Percentiles rank a stretch among this genome's conserved stretches.
Conservation (phyloP, 1,284 basidiomycete genomes). For the Leccinum huronense region DNA sequence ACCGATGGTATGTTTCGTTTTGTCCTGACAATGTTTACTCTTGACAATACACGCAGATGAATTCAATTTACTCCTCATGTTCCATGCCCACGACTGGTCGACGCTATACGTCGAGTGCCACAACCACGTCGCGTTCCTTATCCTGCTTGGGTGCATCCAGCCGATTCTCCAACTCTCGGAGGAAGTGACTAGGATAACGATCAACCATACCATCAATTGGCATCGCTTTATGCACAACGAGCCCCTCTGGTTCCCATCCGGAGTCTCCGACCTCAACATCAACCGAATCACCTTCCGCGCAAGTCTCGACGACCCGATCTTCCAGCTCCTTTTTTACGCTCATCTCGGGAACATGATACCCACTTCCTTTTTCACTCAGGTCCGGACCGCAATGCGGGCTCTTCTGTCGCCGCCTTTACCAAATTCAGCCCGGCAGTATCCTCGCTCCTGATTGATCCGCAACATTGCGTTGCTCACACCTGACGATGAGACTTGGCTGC, state of each 20-base stretch:
- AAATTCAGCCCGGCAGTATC: too few species aligned
- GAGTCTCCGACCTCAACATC: neutral
- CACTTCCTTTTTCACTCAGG: too few species aligned
- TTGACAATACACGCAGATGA: neutral
- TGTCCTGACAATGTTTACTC: neutral
- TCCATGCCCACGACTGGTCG: neutral
- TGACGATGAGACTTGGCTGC: too few species aligned
- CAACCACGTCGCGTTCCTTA: neutral
- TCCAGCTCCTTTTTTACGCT: neutral
- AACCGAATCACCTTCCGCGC: neutral
- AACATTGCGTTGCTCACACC: too few species aligned
- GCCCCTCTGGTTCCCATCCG: neutral
- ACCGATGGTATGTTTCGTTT: neutral
- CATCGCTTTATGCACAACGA: neutral
- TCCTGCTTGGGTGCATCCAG: neutral
- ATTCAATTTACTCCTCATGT: neutral
- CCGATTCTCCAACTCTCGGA: neutral
- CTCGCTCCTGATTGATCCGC: too few species aligned
- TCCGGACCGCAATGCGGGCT: too few species aligned
- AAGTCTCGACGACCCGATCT: neutral
- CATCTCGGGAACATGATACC: too few species aligned
- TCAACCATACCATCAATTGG: neutral
- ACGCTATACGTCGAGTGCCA: neutral
- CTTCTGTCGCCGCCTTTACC: too few species aligned
- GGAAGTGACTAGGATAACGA: neutral